These are phyloP conservation scores for Fusarium sp. DNA, from an alignment of 2,329 filamentous ascomycete genomes.

Conservation along the genomic window DNA sequence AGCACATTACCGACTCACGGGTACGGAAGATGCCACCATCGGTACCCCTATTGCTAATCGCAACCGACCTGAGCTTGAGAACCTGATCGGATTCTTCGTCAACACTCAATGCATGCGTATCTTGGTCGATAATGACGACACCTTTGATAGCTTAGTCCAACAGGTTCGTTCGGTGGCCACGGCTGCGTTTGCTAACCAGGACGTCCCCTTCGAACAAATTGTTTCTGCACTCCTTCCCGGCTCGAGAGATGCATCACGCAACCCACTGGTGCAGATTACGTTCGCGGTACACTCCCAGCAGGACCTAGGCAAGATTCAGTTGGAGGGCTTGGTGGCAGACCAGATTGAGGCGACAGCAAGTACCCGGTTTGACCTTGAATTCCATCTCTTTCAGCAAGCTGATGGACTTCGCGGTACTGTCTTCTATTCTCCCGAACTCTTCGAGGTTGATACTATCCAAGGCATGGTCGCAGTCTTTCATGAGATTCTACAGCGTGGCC, in stretches of 20 bases:
- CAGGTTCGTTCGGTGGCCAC: too few relatives aligned
- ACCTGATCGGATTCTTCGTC: neutral
- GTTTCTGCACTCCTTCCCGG: too few relatives aligned
- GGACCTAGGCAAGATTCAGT: neutral
- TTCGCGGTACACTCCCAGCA: neutral
- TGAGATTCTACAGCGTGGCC: too few relatives aligned
- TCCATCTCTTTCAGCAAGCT: neutral
- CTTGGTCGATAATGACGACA: neutral
- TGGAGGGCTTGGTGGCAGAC: neutral
- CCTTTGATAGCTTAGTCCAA: too few relatives aligned
- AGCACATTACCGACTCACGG: neutral
- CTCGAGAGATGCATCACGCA: neutral
- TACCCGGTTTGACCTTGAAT: neutral
- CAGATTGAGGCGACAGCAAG: neutral
- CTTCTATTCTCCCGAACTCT: neutral
- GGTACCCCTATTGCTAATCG: neutral
- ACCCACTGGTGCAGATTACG: neutral
- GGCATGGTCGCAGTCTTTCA: neutral
- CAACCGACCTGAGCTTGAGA: neutral
- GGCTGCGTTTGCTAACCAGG: too few relatives aligned
- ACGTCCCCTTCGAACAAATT: too few relatives aligned
- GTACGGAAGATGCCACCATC: neutral
- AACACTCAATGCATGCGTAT: neutral
- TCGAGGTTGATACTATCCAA: neutral
- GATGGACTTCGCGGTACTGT: neutral